A percentile compares a stretch with the other conserved stretches of the same genome.
Conservation (phyloP, 2,329 filamentous ascomycete genomes). For the Didymella segeticola region DNA sequence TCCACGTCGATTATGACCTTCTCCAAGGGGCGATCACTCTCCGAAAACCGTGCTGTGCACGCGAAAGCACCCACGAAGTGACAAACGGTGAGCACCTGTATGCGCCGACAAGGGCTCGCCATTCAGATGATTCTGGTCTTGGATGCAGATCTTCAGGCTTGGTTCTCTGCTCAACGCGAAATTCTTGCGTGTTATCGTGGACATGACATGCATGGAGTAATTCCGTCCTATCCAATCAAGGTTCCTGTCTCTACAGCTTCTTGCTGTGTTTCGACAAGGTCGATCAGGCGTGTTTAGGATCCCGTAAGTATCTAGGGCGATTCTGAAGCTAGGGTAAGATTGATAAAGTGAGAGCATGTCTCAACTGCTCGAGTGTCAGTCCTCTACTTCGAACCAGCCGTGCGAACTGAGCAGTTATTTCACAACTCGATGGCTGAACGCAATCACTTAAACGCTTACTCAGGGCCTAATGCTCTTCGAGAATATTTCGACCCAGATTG, state of each 20-base stretch:
- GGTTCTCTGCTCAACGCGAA: neutral
- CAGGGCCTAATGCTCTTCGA: constrained; percentile 62
- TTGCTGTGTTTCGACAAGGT: too few relatives aligned
- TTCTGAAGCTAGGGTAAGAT: neutral
- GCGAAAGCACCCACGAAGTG: constrained; percentile 2
- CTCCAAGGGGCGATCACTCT: neutral
- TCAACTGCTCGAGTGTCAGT: neutral
- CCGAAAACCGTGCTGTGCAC: neutral
- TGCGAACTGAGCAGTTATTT: neutral
- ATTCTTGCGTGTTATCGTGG: neutral
- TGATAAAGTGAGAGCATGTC: constrained; percentile 1
- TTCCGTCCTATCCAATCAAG: neutral
- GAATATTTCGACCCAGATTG: constrained; percentile 67
- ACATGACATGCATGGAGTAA: neutral
- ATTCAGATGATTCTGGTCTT: neutral
- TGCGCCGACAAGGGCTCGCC: neutral
- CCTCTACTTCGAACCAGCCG: neutral
- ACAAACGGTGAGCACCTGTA: constrained; percentile 9
- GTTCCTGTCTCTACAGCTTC: neutral
- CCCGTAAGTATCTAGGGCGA: neutral
- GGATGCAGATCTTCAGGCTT: constrained; percentile 1
- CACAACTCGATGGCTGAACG: constrained; percentile 12
- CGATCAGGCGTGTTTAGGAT: neutral
- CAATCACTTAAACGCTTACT: constrained; percentile 60
- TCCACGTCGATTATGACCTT: constrained; percentile 2